Base-by-base conservation (phyloP, 1,139 yeast genomes). In the Barnettozyma hawaiiensis region DNA sequence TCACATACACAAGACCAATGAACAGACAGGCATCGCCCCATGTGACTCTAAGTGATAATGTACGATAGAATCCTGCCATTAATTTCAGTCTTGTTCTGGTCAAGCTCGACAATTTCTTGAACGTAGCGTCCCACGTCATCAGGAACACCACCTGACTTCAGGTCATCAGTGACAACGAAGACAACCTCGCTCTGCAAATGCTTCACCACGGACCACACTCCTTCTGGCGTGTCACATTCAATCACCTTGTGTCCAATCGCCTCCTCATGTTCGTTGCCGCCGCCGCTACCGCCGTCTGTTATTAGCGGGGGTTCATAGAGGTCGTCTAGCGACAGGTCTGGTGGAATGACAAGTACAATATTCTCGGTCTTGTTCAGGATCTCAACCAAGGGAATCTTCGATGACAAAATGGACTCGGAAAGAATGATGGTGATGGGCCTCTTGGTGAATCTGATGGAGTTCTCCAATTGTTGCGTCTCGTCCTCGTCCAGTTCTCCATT, bases 181-280 rank as follows among this genome's bases (percentile, higher is more conserved):
- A 70, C 55, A 5, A 59, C 42, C 12, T 60, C 54, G 18, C 67
- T 62, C 26, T 55, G 55, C 15, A 71, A 36, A 41, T 69, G 73
- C 41, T 68, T 68, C 10, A 70, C 58, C 16, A 71, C 58, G 15
- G 73, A 67, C 64, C 73, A 70, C 2, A 69, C 53, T 6, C 76
- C 72, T 10, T 55, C 59, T 40, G 59, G 56, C 1, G 67, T 62
- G 4, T 60, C 63, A 39, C 73, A 67, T 34, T 54, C 56, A 5
- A 72, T 66, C 2, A 70, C 48, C 44, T 67, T 64, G 45, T 50
- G 57, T 3, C 47, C 54, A 10, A 58, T 43, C 10, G 50, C 48
- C 3, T 50, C 40, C 5, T 52, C 44, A 16, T n/a, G n/a, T n/a
- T n/a, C n/a, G n/a, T n/a, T n/a, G n/a, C n/a, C n/a, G n/a, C n/a